Percentiles rank a stretch among this genome's conserved stretches.
phyloP scores from a whole-genome alignment of 208 protist genomes.

The Leishmania braziliensis region DNA sequence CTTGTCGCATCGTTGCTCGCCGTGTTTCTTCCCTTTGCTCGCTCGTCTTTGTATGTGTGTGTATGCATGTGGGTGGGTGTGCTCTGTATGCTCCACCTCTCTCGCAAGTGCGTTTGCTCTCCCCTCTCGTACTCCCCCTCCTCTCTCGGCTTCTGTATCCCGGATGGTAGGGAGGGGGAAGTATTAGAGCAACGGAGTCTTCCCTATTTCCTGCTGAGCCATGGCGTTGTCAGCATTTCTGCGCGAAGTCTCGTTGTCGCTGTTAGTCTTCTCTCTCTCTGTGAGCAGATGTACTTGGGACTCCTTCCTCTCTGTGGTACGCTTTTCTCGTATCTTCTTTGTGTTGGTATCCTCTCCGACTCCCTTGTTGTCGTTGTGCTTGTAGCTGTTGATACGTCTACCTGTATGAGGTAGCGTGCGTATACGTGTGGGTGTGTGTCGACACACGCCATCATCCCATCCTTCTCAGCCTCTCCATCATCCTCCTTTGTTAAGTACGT shows the following conservation, averaged over 20 bases:
- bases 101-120: neutral
- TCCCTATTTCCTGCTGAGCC: constrained; percentile 2
- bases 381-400: neutral
- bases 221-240: neutral
- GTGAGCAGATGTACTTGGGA: neutral
- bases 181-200: neutral
- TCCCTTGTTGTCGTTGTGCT: neutral
- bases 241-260: neutral
- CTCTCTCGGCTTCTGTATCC: neutral
- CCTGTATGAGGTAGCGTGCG: neutral
- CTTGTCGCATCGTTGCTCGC: neutral
- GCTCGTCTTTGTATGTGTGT: neutral
- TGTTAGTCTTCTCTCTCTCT: neutral
- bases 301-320: neutral
- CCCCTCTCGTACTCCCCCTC: too few relatives aligned
- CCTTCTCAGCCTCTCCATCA: neutral
- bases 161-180: neutral
- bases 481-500: neutral
- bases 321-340: neutral
- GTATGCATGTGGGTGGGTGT: neutral
- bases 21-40: neutral
- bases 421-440: constrained; percentile 2
- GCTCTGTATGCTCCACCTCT: neutral
- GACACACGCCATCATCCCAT: neutral
- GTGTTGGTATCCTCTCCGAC: neutral